Conservation (phyloP, 2,329 filamentous ascomycete species). For the Pseudocercospora eumusae region DNA sequence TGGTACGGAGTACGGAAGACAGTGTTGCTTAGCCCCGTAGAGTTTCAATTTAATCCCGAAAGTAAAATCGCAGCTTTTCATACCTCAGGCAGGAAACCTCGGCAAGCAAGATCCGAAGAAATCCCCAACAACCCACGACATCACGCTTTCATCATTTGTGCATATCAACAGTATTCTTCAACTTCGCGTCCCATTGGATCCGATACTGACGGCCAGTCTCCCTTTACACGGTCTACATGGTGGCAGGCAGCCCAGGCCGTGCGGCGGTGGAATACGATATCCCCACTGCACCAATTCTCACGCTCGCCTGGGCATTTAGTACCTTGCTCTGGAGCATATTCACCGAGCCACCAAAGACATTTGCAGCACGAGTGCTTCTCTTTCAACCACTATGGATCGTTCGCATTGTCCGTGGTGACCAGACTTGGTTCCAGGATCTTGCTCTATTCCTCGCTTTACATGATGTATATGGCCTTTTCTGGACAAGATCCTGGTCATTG, state of each 20-base stretch:
- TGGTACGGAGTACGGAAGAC: too few species aligned
- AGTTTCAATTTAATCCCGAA: too few species aligned
- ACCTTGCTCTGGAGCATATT: constrained; percentile 39
- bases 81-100: too few species aligned
- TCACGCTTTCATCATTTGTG: background rate
- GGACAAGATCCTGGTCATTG: constrained; percentile 30
- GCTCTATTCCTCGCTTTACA: constrained; percentile 30
- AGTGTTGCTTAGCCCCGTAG: too few species aligned
- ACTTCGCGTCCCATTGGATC: background rate
- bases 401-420: constrained; percentile 28
- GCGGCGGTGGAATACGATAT: constrained; percentile 4
- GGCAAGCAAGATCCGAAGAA: background rate
- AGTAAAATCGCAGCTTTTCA: too few species aligned
- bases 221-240: background rate
- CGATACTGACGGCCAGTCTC: background rate
- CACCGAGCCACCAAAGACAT: constrained; percentile 35
- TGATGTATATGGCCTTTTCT: constrained; percentile 29
- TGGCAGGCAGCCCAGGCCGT: constrained; percentile 9
- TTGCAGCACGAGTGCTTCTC: constrained; percentile 34
- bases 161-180: background rate
- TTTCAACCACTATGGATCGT: constrained; percentile 38
- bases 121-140: background rate
- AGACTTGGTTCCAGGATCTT: constrained; percentile 35
- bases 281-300: constrained; percentile 22
- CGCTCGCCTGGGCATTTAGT: constrained; percentile 31